Conservation (phyloP, 2,329 filamentous ascomycete species). For the Talaromyces sp. region DNA sequence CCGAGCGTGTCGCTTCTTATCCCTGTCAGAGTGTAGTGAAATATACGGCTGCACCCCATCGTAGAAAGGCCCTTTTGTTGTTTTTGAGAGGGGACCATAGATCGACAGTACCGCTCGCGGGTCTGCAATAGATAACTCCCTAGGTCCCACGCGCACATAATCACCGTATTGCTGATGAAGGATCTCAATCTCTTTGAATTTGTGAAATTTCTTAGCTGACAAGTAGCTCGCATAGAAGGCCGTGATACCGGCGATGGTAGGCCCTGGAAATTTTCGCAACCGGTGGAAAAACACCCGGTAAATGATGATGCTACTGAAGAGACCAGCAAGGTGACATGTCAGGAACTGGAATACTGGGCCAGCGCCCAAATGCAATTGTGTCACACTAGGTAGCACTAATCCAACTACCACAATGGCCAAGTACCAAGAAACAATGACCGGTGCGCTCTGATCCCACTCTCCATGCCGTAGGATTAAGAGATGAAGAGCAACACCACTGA, state of each 20-base stretch:
- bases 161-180: conserved; percentile 11
- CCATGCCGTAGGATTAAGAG: conserved; percentile 4
- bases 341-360: neutral
- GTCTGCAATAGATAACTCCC: conserved; percentile 10
- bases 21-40: conserved; percentile 9
- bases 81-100: conserved; percentile 7
- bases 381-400: neutral
- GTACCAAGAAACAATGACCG: neutral
- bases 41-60: conserved; percentile 8
- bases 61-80: conserved; percentile 11
- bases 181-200: conserved; percentile 16
- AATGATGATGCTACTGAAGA: conserved; percentile 17
- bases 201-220: conserved; percentile 17
- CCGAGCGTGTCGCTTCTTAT: conserved; percentile 11
- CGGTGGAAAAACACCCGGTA: conserved; percentile 24
- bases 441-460: conserved; percentile 10
- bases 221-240: conserved; percentile 15
- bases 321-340: conserved; percentile 4
- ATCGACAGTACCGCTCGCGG: conserved; percentile 5
- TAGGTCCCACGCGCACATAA: conserved; percentile 10
- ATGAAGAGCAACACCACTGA: conserved; percentile 4
- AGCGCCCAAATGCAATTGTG: neutral
- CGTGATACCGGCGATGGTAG: conserved; percentile 16
- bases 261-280: conserved; percentile 21
- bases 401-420: neutral